Base-by-base conservation (phyloP, 768 basidiomycete species). In the Aureoboletus auriporus region DNA sequence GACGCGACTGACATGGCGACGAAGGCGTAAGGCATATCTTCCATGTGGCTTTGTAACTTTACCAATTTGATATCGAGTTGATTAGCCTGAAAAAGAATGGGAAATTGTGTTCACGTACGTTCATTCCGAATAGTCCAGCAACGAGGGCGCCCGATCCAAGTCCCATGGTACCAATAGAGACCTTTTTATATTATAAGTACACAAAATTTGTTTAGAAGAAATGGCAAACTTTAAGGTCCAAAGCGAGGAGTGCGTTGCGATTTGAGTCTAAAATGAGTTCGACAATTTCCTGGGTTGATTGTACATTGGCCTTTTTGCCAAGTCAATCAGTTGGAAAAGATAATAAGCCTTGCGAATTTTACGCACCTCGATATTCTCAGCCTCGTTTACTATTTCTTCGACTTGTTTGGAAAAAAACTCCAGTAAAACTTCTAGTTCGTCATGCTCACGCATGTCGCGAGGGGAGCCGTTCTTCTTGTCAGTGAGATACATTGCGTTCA, bases 261-360 rank as follows among this genome's bases (percentile, higher is more conserved):
- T 96, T 96, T 41, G 93, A 89, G 66, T 98, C 95, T 35, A 98
- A 76, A 60, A 97, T 93, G 50, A 98, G 77, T 67, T 98, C 95
- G 2, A 95, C 91, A 45, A 98, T 97, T 69, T 98, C 95, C 72
- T 97, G 95, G 0, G 95, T 98, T 11, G 93, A 93, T 69, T 93
- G 89, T 34, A 98, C 90, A 63, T 98, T 97, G 46, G 77, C 81
- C 92, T 39, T 50, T 33, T 38, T 23, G 43, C 12, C 9, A 35
- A 9, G 40, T 39, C 33, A 28, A 48, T 60, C 17, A 49, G 42
- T 9, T 12, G 27, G 20, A 16, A 39, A 14, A 34, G 34, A 0
- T 7, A 42, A 30, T n/a, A 4, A 17, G 30, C 16, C 34, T 30
- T 34, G 31, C 10, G 27, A n/a, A 20, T 16, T 16, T n/a, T 2